Percentiles rank a stretch among this genome's conserved stretches.
These are phyloP conservation scores for Falciphora oryzae DNA, from an alignment of 2,329 filamentous ascomycete species.

Conservation along the genomic window DNA sequence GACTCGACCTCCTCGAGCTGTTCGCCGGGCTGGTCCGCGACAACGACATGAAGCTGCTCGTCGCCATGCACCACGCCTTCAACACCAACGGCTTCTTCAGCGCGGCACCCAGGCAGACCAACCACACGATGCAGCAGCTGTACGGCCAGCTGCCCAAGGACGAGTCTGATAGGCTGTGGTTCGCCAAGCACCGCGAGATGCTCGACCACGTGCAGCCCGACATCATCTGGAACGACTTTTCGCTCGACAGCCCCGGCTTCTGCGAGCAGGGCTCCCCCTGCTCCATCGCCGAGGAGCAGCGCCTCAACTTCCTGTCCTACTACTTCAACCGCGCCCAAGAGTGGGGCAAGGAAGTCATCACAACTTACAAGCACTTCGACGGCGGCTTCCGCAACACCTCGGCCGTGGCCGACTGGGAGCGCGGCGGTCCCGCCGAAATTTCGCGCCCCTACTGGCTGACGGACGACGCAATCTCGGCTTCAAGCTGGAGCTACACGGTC, in stretches of 20 bases:
- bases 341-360: constrained; percentile 8
- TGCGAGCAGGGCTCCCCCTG: constrained; percentile 2
- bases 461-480: constrained; percentile 7
- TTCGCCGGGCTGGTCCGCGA: constrained; percentile 4
- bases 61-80: constrained; percentile 8
- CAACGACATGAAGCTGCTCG: constrained; percentile 3
- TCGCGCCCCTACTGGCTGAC: constrained; percentile 9
- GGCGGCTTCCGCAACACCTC: constrained; percentile 5
- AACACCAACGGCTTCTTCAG: constrained; percentile 8
- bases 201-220: constrained; percentile 7
- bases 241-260: constrained; percentile 6
- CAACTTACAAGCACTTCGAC: constrained; percentile 9
- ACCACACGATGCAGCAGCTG: constrained; percentile 5
- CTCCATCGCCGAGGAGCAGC: constrained; percentile 5
- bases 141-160: constrained; percentile 9
- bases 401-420: constrained; percentile 8
- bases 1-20: constrained; percentile 6
- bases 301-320: constrained; percentile 6
- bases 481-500: constrained; percentile 10
- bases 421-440: constrained; percentile 5
- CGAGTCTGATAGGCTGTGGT: constrained; percentile 7
- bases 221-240: constrained; percentile 8
- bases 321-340: constrained; percentile 6
- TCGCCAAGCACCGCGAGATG: constrained; percentile 4
- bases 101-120: not conserved